Evolutionary conservation across 805 yeast species (phyloP).

Genomic region (Myxozyma lipomycoides): DNA sequence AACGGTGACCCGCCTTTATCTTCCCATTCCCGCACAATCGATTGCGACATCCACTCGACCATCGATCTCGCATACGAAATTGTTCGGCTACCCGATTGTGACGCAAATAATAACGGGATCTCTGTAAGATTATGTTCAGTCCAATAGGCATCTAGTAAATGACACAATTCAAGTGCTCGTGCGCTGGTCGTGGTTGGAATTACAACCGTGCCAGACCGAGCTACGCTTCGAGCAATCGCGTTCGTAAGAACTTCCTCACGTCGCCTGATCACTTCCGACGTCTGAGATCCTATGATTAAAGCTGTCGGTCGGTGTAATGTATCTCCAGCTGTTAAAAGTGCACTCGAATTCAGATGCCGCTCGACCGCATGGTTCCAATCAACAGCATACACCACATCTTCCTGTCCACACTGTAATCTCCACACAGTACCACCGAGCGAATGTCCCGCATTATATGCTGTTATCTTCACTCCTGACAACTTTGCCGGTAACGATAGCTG

Average conservation of each 20-base stretch:
- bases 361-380: conserved; percentile 95
- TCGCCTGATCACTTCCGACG: conserved; percentile 58
- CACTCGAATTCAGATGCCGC: conserved; percentile 65
- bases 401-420: conserved; percentile 69
- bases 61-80: conserved; percentile 79
- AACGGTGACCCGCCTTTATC: conserved; percentile 65
- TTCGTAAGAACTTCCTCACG: conserved; percentile 59
- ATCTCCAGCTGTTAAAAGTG: conserved; percentile 55
- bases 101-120: conserved; percentile 68
- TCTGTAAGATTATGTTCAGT: conserved; percentile 38
- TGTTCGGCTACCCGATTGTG: conserved; percentile 73
- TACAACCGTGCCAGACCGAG: conserved; percentile 67
- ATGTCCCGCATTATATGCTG: conserved; percentile 90
- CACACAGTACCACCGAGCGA: conserved; percentile 91
- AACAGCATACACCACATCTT: conserved; percentile 81
- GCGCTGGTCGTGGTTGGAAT: conserved; percentile 80
- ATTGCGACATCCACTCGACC: conserved; percentile 93
- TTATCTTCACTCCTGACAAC: conserved; percentile 46
- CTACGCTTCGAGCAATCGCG: conserved; percentile 13
- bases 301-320: conserved; percentile 72
- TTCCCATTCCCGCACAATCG: conserved; percentile 85
- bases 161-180: conserved; percentile 73
- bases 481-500: conserved; percentile 59
- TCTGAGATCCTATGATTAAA: conserved; percentile 63
- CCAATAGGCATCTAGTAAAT: conserved; percentile 65